Conservation (phyloP, 331 rosid species). For the Pyracantha coccinea region DNA sequence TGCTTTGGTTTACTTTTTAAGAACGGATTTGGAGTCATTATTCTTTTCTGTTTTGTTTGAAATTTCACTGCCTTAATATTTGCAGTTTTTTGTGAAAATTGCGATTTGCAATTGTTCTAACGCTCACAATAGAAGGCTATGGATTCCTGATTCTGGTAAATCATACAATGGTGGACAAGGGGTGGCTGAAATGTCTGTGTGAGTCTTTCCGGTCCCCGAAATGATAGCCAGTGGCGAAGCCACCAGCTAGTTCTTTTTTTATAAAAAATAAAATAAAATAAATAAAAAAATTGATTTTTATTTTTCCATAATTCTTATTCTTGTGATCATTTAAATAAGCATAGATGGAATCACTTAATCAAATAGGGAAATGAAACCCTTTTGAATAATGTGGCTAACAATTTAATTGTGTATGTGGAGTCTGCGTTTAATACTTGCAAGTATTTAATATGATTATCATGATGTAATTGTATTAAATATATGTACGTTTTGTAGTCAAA, state of each 20-base stretch:
- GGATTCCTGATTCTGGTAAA: no score
- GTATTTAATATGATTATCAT: no score
- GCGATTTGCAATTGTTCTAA: neutral
- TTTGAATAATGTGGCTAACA: no score
- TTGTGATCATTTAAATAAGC: neutral
- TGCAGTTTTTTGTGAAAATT: neutral
- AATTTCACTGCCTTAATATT: neutral
- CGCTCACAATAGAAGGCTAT: neutral
- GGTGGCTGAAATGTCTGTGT: no score
- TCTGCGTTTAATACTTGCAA: no score
- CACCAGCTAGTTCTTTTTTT: no score
- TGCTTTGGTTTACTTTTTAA: neutral
- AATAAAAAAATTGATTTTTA: neutral
- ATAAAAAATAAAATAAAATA: no score
- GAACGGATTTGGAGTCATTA: neutral
- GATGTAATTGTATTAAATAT: neutral
- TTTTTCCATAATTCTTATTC: neutral
- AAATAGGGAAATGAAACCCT: neutral
- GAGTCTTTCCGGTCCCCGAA: no score
- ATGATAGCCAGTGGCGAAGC: no score
- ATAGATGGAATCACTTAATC: no score
- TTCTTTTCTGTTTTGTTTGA: constrained; percentile 1
- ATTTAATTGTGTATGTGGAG: no score
- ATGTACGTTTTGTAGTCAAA: neutral
- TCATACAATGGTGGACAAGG: no score